Evolutionary conservation across 2,329 filamentous ascomycete genomes (phyloP), one percentile per base, ranked within the genome.

Genomic region (Mariannaea elegans): DNA sequence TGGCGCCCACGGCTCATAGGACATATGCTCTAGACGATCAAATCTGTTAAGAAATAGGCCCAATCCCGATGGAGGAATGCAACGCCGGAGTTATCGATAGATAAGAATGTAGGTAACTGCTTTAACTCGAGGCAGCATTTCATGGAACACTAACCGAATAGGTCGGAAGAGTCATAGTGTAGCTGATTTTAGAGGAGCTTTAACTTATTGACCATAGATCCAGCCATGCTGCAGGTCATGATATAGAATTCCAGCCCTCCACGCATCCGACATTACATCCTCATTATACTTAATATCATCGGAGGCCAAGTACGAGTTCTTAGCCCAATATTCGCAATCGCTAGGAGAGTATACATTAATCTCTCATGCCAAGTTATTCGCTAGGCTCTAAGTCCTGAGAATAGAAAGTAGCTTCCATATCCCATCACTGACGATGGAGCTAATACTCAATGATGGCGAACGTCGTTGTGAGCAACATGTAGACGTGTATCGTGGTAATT

Each of bases 281-380:
- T 39, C 46, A 2, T 56, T 39, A 39, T 48, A 21, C 4, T 72
- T 64, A 44, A 63, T 61, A 27, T 71, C 12, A 46, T 73, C 64
- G 9, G 63, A 64, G 36, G 41, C 39, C 29, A 75, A 71, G 59
- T 65, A 46, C 19, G 65, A 57, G 56, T 73, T 64, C 55, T 72
- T 72, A 58, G 75, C 76, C 65, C 64, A 77, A 61, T 77, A 71
- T 45, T 75, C 59, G 10, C 44, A 68, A 67, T 78, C 73, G 56
- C 74, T 77, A 13, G 71, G 73, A 47, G 72, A 76, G 38, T 73
- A 68, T 2, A 60, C 69, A 53, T 72, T 74, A n/a, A 77, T 58
- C 62, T 78, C 76, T 59, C 77, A 63, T 7, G 66, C 65, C 62
- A 78, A 62, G 27, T 56, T 44, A 23, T 59, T 59, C 12, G 52